Evolutionary conservation across 1,284 basidiomycete species (phyloP).

Genomic region (Cystobasidium pallidum): DNA sequence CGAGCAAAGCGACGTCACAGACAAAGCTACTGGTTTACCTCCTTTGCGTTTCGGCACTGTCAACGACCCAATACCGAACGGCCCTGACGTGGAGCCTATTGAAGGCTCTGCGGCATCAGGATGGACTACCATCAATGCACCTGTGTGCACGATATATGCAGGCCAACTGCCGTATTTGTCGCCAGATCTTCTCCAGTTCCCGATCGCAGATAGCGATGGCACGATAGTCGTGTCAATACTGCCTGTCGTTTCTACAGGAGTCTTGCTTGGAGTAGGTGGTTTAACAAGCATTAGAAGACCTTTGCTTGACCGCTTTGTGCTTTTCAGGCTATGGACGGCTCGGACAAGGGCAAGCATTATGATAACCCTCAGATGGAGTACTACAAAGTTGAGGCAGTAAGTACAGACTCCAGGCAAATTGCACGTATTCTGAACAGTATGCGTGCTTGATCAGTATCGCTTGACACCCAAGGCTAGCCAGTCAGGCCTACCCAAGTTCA

Average conservation of each 20-base stretch:
- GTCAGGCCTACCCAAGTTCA: constrained; percentile 47
- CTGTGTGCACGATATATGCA: constrained; percentile 69
- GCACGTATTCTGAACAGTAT: too few species aligned
- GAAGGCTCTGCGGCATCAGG: constrained; percentile 56
- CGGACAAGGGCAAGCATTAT: constrained; percentile 68
- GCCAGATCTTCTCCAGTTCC: constrained; percentile 45
- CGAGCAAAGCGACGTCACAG: background rate
- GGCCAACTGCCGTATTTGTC: constrained; percentile 61
- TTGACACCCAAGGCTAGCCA: constrained; percentile 67
- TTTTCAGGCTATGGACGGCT: constrained; percentile 65
- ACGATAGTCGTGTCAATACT: constrained; percentile 25
- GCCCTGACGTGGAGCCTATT: constrained; percentile 40
- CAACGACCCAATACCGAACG: constrained; percentile 28
- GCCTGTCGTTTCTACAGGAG: constrained; percentile 17
- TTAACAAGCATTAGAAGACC: background rate
- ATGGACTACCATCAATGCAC: constrained; percentile 72
- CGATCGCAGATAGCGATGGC: constrained; percentile 35
- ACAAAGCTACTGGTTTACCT: constrained; percentile 57
- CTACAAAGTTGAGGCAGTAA: constrained; percentile 61
- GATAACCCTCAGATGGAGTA: constrained; percentile 55
- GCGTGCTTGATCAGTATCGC: constrained; percentile 28
- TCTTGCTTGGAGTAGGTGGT: constrained; percentile 23
- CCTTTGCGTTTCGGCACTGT: constrained; percentile 57
- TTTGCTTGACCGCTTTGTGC: background rate
- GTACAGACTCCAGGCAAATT: constrained; percentile 57